A percentile compares a stretch with the other conserved stretches of the same genome.
These are phyloP conservation scores for Termitomyces heimii DNA, from an alignment of 768 basidiomycete genomes.

Conservation along the genomic window DNA sequence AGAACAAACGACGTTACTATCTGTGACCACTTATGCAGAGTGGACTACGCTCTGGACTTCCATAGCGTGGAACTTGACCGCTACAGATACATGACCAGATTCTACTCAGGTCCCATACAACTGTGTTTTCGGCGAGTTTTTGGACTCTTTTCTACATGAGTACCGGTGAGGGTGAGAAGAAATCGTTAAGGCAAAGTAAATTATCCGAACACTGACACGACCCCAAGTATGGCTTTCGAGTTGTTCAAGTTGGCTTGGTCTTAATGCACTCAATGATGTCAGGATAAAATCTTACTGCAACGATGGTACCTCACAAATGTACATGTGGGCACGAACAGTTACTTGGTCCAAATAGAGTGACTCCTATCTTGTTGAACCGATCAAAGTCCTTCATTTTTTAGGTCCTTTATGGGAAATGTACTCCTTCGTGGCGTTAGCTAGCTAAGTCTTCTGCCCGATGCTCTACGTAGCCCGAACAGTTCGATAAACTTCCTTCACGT, in stretches of 20 bases:
- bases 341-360: neutral
- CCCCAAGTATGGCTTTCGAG: neutral
- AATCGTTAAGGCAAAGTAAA: neutral
- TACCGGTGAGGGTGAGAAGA: no score
- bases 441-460: neutral
- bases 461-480: neutral
- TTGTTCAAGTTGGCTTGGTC: neutral
- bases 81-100: neutral
- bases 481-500: neutral
- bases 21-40: no score
- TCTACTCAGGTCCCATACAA: neutral
- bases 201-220: neutral
- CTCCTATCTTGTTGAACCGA: neutral
- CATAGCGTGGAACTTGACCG: no score
- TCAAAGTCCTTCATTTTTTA: neutral
- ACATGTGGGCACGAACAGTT: neutral
- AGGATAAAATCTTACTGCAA: no score
- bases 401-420: neutral
- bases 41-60: no score
- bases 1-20: no score
- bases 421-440: neutral
- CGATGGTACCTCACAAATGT: neutral
- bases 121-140: no score
- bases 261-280: no score
- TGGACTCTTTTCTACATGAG: no score